A percentile compares a stretch with the other conserved stretches of the same genome.
phyloP scores from a whole-genome alignment of 495 filamentous ascomycete genomes.

The Penicillium cinerascens region DNA sequence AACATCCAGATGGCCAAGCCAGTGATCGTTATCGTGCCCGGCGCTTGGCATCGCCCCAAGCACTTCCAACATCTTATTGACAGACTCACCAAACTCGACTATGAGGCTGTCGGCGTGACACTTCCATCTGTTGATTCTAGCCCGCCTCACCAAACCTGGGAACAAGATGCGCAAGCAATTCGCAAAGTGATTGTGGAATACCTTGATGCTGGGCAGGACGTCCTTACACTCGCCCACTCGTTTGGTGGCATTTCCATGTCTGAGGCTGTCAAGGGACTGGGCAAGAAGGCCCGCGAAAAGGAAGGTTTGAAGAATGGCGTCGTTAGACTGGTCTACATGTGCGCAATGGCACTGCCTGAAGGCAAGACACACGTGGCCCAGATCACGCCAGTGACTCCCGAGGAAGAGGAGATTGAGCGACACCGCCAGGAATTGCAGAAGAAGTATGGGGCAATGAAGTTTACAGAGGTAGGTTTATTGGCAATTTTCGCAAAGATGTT shows the following conservation, averaged over 20 bases:
- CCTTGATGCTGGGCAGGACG: conserved; percentile 28
- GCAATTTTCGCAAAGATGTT: not conserved
- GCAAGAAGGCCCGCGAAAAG: conserved; percentile 33
- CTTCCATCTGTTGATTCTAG: conserved; percentile 28
- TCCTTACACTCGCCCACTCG: conserved; percentile 37
- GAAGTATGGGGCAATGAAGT: conserved; percentile 16
- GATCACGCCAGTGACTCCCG: conserved; percentile 16
- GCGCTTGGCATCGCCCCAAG: conserved; percentile 40
- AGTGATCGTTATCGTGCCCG: conserved; percentile 38
- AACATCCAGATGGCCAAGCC: conserved; percentile 18
- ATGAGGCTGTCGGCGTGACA: conserved; percentile 25
- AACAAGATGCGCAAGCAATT: conserved; percentile 24
- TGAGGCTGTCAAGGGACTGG: conserved; percentile 34
- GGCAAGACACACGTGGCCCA: conserved; percentile 23
- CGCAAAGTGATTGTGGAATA: conserved; percentile 23
- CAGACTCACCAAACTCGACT: conserved; percentile 23
- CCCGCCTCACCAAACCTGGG: conserved; percentile 26
- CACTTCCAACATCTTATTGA: conserved; percentile 36
- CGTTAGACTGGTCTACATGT: conserved; percentile 38
- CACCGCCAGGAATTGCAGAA: conserved; percentile 13
- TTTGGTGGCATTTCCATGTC: conserved; percentile 37
- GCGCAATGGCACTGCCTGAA: conserved; percentile 25
- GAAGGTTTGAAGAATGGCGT: conserved; percentile 39
- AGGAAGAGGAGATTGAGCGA: conserved; percentile 26
- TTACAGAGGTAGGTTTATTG: conserved; percentile 13